phyloP scores from a whole-genome alignment of 1,284 basidiomycete species.

The Stereum hirsutum region DNA sequence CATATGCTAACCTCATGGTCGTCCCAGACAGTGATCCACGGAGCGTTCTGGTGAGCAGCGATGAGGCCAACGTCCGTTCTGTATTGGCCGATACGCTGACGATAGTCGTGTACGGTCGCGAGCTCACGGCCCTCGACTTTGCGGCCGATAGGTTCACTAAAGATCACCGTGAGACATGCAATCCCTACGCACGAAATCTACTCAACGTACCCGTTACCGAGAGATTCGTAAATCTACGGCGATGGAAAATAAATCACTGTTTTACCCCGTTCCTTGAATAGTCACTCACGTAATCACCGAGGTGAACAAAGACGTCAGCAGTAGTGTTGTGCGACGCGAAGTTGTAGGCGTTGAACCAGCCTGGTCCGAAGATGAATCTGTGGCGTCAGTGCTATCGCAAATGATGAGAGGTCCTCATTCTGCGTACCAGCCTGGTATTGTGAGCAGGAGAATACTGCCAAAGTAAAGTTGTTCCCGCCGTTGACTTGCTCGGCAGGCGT shows the following conservation, averaged over 20 bases:
- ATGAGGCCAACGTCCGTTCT: slow-evolving; percentile 43
- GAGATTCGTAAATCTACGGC: slow-evolving; percentile 39
- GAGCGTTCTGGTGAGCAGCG: slow-evolving; percentile 38
- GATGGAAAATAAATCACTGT: not conserved
- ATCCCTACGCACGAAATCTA: not conserved
- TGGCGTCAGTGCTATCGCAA: not conserved
- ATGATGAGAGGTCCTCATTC: not conserved
- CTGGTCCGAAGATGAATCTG: slow-evolving; percentile 20
- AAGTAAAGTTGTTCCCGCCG: slow-evolving; percentile 40
- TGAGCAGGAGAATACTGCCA: slow-evolving; percentile 56
- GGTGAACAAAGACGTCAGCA: slow-evolving; percentile 52
- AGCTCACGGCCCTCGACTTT: slow-evolving; percentile 43
- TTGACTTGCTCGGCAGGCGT: slow-evolving; percentile 44
- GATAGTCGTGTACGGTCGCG: slow-evolving; percentile 55
- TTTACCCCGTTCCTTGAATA: no score
- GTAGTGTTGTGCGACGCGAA: slow-evolving; percentile 47
- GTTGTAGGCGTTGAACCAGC: slow-evolving; percentile 65
- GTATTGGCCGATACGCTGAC: slow-evolving; percentile 51
- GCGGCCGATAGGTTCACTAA: slow-evolving; percentile 37
- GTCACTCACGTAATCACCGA: slow-evolving; percentile 51
- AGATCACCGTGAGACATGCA: not conserved
- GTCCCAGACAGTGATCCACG: slow-evolving; percentile 53
- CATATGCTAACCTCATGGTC: slow-evolving; percentile 6
- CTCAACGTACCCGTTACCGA: slow-evolving; percentile 31
- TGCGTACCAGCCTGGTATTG: slow-evolving; percentile 37